Base-by-base conservation (phyloP, 768 basidiomycete genomes). In the Lactifluus volemus region DNA sequence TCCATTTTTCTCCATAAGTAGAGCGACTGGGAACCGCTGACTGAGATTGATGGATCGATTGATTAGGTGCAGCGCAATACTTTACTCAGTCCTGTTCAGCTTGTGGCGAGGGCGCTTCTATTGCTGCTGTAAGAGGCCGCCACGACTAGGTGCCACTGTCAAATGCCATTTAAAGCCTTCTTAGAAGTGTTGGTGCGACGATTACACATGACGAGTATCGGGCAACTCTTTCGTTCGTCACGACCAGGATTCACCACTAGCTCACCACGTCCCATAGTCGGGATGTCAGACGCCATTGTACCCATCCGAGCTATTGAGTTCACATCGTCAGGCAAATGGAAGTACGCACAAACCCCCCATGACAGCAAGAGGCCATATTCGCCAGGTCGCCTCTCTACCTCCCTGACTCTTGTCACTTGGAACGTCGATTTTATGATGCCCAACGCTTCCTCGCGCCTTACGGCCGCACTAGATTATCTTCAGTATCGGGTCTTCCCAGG, bases 341-440 rank as follows among this genome's bases (percentile, higher is more conserved):
- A 25, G 15, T 41, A 60, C 34, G 70, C 67, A 53, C 73, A 73
- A 56, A 72, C 73, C n/a, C 67, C 68, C 59, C 71, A 71, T 42
- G 65, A 72, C 64, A 41, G 36, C 45, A 68, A 68, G 45, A 73
- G 74, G 8, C 68, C 70, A 8, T n/a, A 59, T 3, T 21, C 14
- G 14, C 19, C 48, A 2, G 54, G 11, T 12, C 14, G 8, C 8
- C 69, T 75, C 52, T 79, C 80, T n/a, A 67, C 76, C 32, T 73
- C 73, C 39, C 67, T 89, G 52, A 76, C 76, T 58, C 70, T 91
- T 52, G 70, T 90, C 63, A 83, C 86, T 32, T 91, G 88, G 88
- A 90, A 91, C 70, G 66, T 90, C 56, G 81, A 86, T 68, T 83
- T 79, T 68, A 64, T 68, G 44, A 71, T 72, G 15, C 64, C 69